Percentiles rank a stretch among this genome's conserved stretches.
Conservation (phyloP, 2,329 filamentous ascomycete genomes). For the Aspergillus felis region DNA sequence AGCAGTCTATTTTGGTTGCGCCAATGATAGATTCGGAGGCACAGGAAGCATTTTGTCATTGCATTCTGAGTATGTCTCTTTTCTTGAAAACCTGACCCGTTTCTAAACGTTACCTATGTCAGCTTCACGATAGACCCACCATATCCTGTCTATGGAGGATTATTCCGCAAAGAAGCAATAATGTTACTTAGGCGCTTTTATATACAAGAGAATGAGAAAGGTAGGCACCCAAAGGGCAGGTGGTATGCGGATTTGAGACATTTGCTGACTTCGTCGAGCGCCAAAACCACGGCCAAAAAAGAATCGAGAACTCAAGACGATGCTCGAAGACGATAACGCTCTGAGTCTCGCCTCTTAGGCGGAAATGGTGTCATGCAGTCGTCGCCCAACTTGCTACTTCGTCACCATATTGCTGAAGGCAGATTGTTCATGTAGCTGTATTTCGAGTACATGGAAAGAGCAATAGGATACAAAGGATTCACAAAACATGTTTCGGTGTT, state of each 20-base stretch:
- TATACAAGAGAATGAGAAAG: constrained; percentile 94
- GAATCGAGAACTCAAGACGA: constrained; percentile 59
- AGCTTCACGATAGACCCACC: constrained; percentile 71
- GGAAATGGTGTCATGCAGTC: not conserved
- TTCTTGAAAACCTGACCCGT: constrained; percentile 5
- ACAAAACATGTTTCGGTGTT: constrained; percentile 1
- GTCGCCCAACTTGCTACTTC: not conserved
- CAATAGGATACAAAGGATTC: constrained; percentile 23
- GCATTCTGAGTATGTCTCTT: constrained; percentile 58
- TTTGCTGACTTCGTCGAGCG: constrained; percentile 38
- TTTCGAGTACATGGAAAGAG: constrained; percentile 1
- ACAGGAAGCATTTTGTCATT: constrained; percentile 90
- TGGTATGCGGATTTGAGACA: not conserved
- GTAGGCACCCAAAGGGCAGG: constrained; percentile 43
- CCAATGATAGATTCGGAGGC: constrained; percentile 95
- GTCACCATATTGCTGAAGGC: not conserved
- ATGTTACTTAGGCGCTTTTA: constrained; percentile 91
- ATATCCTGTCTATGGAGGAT: constrained; percentile 79
- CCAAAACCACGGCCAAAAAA: constrained; percentile 63
- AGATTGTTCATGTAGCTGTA: not conserved
- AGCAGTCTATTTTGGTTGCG: constrained; percentile 89
- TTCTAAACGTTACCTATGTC: constrained; percentile 9
- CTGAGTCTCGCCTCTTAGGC: constrained; percentile 1
- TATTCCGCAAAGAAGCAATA: constrained; percentile 89
- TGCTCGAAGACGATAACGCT: constrained; percentile 38